Evolutionary conservation across 305 asterid genomes (phyloP).

Genomic region (Coffea humblotiana): DNA sequence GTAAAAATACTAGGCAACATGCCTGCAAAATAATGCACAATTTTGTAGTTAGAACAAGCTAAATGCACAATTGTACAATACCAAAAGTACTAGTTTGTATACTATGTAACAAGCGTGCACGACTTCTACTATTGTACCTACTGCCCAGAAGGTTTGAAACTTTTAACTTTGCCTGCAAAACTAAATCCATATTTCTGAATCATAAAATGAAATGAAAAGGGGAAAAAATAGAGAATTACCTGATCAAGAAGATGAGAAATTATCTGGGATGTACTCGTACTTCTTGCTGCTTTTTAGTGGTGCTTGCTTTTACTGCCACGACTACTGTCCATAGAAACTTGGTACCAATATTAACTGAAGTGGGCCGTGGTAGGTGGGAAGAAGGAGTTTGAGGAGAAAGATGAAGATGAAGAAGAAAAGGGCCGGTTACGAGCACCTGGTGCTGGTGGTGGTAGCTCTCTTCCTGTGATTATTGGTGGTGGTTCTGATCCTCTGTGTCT

Average conservation of each 20-base stretch:
- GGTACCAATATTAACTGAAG: background rate
- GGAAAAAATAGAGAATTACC: slow-evolving; percentile 31
- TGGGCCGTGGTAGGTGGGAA: background rate
- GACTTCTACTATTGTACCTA: no score
- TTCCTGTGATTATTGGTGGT: background rate
- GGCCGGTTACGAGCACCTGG: background rate
- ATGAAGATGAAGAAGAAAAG: background rate
- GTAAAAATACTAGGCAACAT: no score
- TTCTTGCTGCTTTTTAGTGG: slow-evolving; percentile 40
- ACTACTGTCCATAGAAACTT: background rate
- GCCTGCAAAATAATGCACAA: no score
- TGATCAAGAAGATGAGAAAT: slow-evolving; percentile 57
- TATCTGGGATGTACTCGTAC: slow-evolving; percentile 62
- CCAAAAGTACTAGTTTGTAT: no score
- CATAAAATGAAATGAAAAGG: background rate
- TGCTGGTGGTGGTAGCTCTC: background rate
- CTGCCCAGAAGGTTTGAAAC: no score
- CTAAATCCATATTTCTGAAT: background rate
- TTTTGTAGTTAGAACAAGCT: no score
- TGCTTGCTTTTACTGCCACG: background rate
- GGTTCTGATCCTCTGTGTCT: background rate
- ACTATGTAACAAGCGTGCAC: no score
- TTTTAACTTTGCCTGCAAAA: no score
- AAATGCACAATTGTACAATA: no score
- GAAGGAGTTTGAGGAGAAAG: background rate